Conservation (phyloP, 768 basidiomycete species). For the Porphyrellus cyaneotinctus region DNA sequence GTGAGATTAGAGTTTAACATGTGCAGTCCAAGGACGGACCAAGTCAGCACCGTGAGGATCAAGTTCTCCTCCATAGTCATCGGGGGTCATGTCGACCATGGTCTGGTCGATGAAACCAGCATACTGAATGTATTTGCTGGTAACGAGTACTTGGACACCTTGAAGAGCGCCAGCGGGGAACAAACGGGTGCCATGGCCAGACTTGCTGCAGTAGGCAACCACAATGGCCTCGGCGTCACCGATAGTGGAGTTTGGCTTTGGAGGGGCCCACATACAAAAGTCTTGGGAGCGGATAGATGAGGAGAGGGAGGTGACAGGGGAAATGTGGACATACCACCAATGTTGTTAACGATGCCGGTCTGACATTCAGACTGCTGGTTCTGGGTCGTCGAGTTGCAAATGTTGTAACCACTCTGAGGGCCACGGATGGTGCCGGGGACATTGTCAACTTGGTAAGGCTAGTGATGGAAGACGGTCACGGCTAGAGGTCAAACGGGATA, state of each 20-base stretch:
- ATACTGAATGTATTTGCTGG: conserved; percentile 54
- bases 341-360: conserved; percentile 59
- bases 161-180: conserved; percentile 61
- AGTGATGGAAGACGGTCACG: not conserved
- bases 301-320: not conserved
- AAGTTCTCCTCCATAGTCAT: conserved; percentile 73
- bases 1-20: conserved; percentile 14
- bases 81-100: conserved; percentile 44
- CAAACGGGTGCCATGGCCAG: conserved; percentile 62
- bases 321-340: conserved; percentile 30
- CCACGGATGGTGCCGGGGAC: conserved; percentile 47
- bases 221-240: conserved; percentile 63
- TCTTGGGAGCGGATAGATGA: conserved; percentile 43
- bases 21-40: conserved; percentile 28
- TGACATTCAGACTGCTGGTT: conserved; percentile 63
- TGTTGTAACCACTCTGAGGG: conserved; percentile 59
- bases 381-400: conserved; percentile 65
- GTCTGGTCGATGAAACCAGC: conserved; percentile 66
- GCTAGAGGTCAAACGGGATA: not conserved
- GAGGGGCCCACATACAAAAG: conserved; percentile 67
- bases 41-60: conserved; percentile 72
- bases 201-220: conserved; percentile 72
- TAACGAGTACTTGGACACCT: conserved; percentile 62
- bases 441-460: conserved; percentile 53
- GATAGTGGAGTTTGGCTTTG: conserved; percentile 46